Evolutionary conservation across 371 early-diverging fungal genomes (phyloP), one percentile per base, ranked within the genome.

Genomic region (Haplosporangium sp.): DNA sequence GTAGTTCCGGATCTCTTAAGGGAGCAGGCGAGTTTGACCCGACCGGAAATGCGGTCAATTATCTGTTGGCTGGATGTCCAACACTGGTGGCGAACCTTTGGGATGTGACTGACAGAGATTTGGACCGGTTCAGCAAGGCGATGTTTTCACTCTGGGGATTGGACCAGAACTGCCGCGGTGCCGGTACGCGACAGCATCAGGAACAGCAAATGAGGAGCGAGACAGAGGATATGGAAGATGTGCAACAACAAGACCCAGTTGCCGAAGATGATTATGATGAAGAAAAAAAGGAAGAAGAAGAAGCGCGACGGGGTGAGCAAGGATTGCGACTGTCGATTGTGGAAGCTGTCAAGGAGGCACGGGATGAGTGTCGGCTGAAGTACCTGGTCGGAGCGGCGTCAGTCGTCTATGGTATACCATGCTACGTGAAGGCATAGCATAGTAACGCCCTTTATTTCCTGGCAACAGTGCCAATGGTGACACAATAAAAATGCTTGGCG

Each of bases 71-170:
- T 59, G 93, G 95, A 20, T 92, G 96, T 66, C 95, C 94, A 6
- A 87, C 95, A 2, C 83, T 99, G 0, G 91, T 99, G 0, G 99
- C 95, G 20, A 98, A 97, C 70, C 85, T 99, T 16, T 99, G 99
- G 99, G 99, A 99, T 84, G 98, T 99, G 9, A 99, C 99, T 1
- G 99, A 99, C 83, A 88, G 91, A 75, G 99, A 99, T 80, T 92
- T 99, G 50, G 99, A 99, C 76, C 84, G 90, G n/a, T 91, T 95
- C 64, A 92, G 93, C 18, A 85, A 86, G 40, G 80, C 84, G 2
- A 64, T 95, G 83, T 82, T 98, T 59, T 67, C 72, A 1, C 55
- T 80, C 11, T 96, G 96, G 93, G 95, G 94, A 0, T 59, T 98
- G 42, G 56, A 86, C 12, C 46, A 53, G 5, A 67, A 63, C 23